These are phyloP conservation scores for Cyberlindnera samutprakarnensis DNA, from an alignment of 805 yeast species.

Conservation along the genomic window DNA sequence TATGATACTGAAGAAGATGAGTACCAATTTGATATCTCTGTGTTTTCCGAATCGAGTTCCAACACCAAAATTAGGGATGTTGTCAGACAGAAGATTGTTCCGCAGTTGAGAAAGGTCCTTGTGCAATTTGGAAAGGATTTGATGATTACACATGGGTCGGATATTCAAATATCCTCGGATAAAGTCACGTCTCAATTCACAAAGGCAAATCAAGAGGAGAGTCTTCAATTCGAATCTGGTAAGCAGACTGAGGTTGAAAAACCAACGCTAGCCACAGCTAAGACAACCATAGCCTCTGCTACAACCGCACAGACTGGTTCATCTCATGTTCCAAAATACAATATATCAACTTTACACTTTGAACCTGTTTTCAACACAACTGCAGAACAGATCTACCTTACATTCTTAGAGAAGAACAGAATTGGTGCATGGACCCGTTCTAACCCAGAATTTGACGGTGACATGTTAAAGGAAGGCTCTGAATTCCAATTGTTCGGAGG, in stretches of 20 bases:
- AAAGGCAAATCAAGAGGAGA: constrained; percentile 35
- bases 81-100: constrained; percentile 49
- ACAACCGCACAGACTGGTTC: constrained; percentile 12
- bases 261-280: constrained; percentile 3
- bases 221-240: constrained; percentile 2
- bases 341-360: constrained; percentile 71
- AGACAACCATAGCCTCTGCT: constrained; percentile 10
- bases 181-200: constrained; percentile 55
- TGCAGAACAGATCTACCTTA: constrained; percentile 75
- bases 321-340: constrained; percentile 49
- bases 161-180: constrained; percentile 74
- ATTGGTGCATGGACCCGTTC: constrained; percentile 91
- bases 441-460: constrained; percentile 45
- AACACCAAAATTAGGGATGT: constrained; percentile 43
- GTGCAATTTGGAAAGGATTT: constrained; percentile 70
- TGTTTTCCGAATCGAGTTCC: constrained; percentile 49
- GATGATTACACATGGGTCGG: constrained; percentile 69
- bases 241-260: background rate
- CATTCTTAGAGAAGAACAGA: constrained; percentile 69
- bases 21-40: constrained; percentile 72
- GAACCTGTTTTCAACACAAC: constrained; percentile 80
- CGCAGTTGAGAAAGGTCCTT: constrained; percentile 56
- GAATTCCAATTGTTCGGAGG: constrained; percentile 79
- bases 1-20: constrained; percentile 86
- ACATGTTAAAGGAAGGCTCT: constrained; percentile 40